Evolutionary conservation across 371 early-diverging fungal species (phyloP), one percentile per base, ranked within the genome.

Genomic region (Saksenaea oblongispora): DNA sequence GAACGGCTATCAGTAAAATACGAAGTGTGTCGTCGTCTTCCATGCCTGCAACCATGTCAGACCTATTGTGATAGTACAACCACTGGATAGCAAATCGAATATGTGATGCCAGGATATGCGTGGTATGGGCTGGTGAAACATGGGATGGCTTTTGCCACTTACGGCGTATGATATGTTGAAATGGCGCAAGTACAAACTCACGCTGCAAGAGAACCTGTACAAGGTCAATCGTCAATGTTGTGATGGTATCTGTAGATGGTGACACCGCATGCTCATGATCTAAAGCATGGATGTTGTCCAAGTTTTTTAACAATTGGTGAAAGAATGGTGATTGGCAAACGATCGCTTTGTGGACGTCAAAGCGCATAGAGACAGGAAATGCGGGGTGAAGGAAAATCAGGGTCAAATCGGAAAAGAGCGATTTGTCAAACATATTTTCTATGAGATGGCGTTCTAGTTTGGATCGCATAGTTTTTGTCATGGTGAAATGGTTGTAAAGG

Each of bases 81-180:
- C 82, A 81, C 22, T 69, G 66, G 9, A 81, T 54, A 0, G 66
- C 75, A 64, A 75, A 78, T n/a, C 79, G 75, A 18, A 81, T 59
- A 56, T 81, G 82, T 0, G 73, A 72, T 4, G 75, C 57, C 1
- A 81, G 58, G 24, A 81, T 62, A 36, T 56, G 75, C 37, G 63
- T 47, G 26, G 36, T 22, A 15, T 53, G 51, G 34, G 34, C 27
- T 61, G 22, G 17, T 60, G 55, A 58, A 17, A 31, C 28, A 13
- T 55, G 37, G n/a, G 39, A 41, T 11, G 74, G 62, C 35, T 66
- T 68, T 64, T 79, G 76, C 79, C 76, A 80, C 42, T 76, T 65
- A 17, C 80, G 75, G 27, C 75, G 67, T 26, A 80, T 65, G 42
- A 80, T 80, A 56, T 80, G 80, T 36, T 80, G 77, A 56, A 75